A percentile compares a stretch with the other conserved stretches of the same genome.
Conservation (phyloP, 192 early-diverging fungal species). For the Cladochytrium replicatum region DNA sequence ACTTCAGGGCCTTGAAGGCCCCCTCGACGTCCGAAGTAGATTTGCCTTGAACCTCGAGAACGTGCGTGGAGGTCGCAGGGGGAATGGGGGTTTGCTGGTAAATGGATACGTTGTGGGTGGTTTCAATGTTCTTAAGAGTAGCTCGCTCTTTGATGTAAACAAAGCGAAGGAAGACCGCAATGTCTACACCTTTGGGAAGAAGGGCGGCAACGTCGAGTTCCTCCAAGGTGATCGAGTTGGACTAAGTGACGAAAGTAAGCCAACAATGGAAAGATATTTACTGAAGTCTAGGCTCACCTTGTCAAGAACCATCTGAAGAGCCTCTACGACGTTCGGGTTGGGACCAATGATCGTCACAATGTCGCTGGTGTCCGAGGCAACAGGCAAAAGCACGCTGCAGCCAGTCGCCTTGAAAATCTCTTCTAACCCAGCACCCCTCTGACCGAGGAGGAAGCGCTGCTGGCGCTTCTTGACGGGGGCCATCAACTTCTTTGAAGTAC, state of each 20-base stretch:
- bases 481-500: slow-evolving; percentile 49
- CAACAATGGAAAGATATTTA: slow-evolving; percentile 7
- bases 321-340: slow-evolving; percentile 51
- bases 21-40: slow-evolving; percentile 47
- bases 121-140: slow-evolving; percentile 69
- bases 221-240: slow-evolving; percentile 64
- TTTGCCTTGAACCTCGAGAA: slow-evolving; percentile 72
- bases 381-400: slow-evolving; percentile 76
- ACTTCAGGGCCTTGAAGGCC: slow-evolving; percentile 45
- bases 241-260: too few species aligned
- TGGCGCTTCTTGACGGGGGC: slow-evolving; percentile 81
- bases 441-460: slow-evolving; percentile 84
- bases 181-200: slow-evolving; percentile 37
- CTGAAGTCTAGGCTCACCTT: slow-evolving; percentile 35
- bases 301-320: slow-evolving; percentile 70
- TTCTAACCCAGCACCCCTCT: slow-evolving; percentile 62
- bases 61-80: slow-evolving; percentile 12
- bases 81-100: too few species aligned
- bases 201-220: slow-evolving; percentile 54
- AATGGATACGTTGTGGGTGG: slow-evolving; percentile 54
- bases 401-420: slow-evolving; percentile 82
- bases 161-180: slow-evolving; percentile 60
- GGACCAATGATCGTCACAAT: slow-evolving; percentile 74
- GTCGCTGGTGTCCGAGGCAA: slow-evolving; percentile 57
- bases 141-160: slow-evolving; percentile 53